Conservation (phyloP, 169 alveolate genomes). For the Eimeria maxima region DNA sequence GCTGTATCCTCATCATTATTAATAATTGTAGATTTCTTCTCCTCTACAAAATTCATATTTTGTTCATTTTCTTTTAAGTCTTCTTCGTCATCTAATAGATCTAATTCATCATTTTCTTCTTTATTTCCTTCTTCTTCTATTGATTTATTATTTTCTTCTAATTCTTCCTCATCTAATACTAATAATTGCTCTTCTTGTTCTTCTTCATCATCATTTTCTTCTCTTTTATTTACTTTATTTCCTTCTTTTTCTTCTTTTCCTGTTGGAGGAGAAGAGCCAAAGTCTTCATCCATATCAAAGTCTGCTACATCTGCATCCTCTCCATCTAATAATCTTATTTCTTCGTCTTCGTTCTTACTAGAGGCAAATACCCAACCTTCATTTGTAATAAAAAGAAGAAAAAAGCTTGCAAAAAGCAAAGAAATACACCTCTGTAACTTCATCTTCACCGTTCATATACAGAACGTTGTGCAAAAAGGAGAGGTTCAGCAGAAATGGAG, state of each 20-base stretch:
- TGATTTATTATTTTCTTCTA: not conserved
- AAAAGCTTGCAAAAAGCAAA: not conserved
- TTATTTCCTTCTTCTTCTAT: not conserved
- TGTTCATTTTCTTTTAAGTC: constrained; percentile 16
- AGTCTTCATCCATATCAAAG: not conserved
- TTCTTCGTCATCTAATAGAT: not conserved
- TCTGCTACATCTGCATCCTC: constrained; percentile 6
- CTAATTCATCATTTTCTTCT: not conserved
- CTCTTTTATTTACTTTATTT: not conserved
- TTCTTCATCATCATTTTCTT: not conserved
- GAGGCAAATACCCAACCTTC: not conserved
- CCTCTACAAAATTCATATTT: not conserved
- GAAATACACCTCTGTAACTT: not conserved
- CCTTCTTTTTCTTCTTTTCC: not conserved
- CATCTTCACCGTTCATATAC: not conserved
- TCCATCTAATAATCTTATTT: not conserved
- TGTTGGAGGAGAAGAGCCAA: not conserved
- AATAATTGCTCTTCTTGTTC: not conserved
- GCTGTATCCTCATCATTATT: not conserved
- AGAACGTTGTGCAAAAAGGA: not conserved
- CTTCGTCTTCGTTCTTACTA: not conserved
- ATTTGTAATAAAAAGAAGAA: not conserved
- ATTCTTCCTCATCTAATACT: not conserved
- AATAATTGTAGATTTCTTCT: too few species aligned
- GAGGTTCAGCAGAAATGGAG: not conserved